These are phyloP conservation scores for Mortierella alpina DNA, from an alignment of 192 early-diverging fungal species.

Conservation along the genomic window DNA sequence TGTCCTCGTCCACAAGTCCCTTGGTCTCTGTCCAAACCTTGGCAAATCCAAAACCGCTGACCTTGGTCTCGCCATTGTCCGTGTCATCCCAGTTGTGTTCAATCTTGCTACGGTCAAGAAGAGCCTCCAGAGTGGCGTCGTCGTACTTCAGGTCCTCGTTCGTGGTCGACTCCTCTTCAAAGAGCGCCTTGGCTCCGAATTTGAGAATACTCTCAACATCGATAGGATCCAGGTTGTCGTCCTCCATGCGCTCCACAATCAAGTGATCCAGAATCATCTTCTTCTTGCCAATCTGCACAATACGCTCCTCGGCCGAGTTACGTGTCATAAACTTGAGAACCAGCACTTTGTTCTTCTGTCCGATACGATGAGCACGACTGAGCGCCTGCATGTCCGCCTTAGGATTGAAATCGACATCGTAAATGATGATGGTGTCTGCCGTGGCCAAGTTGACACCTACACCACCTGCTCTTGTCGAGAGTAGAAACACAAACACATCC, in stretches of 20 bases:
- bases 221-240: slow-evolving; percentile 61
- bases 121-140: slow-evolving; percentile 65
- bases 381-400: slow-evolving; percentile 80
- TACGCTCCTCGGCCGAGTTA: slow-evolving; percentile 74
- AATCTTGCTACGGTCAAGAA: slow-evolving; percentile 69
- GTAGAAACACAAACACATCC: slow-evolving; percentile 71
- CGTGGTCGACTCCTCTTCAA: slow-evolving; percentile 66
- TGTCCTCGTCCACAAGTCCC: slow-evolving; percentile 56
- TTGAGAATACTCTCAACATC: slow-evolving; percentile 75
- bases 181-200: slow-evolving; percentile 75
- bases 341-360: slow-evolving; percentile 72
- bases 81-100: slow-evolving; percentile 41
- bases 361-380: slow-evolving; percentile 79
- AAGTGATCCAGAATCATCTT: slow-evolving; percentile 83
- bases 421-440: slow-evolving; percentile 82
- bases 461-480: slow-evolving; percentile 82
- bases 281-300: slow-evolving; percentile 77
- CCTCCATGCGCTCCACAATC: slow-evolving; percentile 78
- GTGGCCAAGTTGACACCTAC: slow-evolving; percentile 79
- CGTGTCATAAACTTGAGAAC: slow-evolving; percentile 75
- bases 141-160: slow-evolving; percentile 64
- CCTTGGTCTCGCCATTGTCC: slow-evolving; percentile 51
- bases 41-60: slow-evolving; percentile 68
- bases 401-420: slow-evolving; percentile 81
- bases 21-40: slow-evolving; percentile 72